Percentiles rank a stretch among this genome's conserved stretches.
Conservation (phyloP, 2,329 filamentous ascomycete genomes). For the Trichophyton simii region DNA sequence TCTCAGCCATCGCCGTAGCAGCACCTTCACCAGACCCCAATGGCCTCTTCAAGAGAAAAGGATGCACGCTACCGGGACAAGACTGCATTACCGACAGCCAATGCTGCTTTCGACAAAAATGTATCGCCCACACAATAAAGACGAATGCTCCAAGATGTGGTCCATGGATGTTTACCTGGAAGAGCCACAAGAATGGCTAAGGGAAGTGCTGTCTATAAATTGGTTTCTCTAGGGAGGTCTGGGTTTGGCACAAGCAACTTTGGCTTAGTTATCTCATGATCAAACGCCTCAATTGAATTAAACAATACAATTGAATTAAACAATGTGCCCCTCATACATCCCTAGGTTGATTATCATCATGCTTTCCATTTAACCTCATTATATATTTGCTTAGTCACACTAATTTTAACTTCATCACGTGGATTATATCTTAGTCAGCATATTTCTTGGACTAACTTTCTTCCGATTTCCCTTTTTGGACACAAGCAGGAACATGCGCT, state of each 20-base stretch:
- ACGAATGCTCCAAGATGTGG: neutral
- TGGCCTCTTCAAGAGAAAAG: neutral
- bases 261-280: neutral
- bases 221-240: no score
- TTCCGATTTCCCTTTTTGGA: neutral
- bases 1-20: neutral
- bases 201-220: no score
- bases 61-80: neutral
- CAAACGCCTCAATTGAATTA: neutral
- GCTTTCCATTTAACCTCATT: neutral
- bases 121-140: neutral
- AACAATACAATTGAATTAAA: neutral
- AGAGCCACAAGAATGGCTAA: no score
- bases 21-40: neutral
- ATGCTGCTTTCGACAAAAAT: neutral
- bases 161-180: neutral
- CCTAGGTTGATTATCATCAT: neutral
- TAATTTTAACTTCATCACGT: neutral
- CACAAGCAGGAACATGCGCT: neutral
- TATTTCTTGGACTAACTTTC: no score
- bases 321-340: neutral
- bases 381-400: neutral
- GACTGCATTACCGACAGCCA: neutral
- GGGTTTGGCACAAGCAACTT: neutral
- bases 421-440: neutral